Evolutionary conservation across 345 rosid genomes (phyloP), one percentile per base, ranked within the genome.

Genomic region (Acer campestre): DNA sequence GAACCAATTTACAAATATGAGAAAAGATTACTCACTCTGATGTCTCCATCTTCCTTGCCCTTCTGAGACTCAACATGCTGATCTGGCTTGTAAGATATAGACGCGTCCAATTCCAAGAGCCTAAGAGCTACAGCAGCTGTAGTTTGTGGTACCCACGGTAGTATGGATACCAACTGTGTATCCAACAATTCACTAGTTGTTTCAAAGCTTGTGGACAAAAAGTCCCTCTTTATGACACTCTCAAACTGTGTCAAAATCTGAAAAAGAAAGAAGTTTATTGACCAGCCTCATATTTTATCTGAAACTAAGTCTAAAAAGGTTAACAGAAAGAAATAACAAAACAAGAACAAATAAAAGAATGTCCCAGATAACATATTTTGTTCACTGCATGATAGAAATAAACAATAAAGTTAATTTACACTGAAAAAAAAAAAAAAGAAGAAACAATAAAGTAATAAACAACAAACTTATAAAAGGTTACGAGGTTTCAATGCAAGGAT

Each of bases 111-210:
- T 49, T 90, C 94, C 81, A 85, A 65, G 31, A 94, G 84, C 84
- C 97, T 86, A 67, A 94, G 76, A 67, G 93, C 90, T 70, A 90
- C 83, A 67, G 93, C 98, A 72, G 92, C 94, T 0, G 90, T 83
- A 48, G 98, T 92, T 68, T 82, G 86, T 0, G 97, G 98, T 73
- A 92, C 69, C 96, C 97, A 94, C 10, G 98, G 97, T 64, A 92
- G 92, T 46, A 89, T 59, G 42, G 78, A 65, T 70, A 84, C 80
- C 17, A 65, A 71, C 70, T 82, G 85, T 18, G 81, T 80, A 51
- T 83, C 77, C 82, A 91, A 76, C 59, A 94, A 84, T 66, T 94
- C 98, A 46, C 73, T 71, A 56, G 93, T 88, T 40, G 94, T 92
- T 83, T 91, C 96, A 55, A 88, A 94, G 61, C 85, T 81, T 13